Evolutionary conservation across 139 green algal species (phyloP).

Genomic region (Chlamydomonas sp.): DNA sequence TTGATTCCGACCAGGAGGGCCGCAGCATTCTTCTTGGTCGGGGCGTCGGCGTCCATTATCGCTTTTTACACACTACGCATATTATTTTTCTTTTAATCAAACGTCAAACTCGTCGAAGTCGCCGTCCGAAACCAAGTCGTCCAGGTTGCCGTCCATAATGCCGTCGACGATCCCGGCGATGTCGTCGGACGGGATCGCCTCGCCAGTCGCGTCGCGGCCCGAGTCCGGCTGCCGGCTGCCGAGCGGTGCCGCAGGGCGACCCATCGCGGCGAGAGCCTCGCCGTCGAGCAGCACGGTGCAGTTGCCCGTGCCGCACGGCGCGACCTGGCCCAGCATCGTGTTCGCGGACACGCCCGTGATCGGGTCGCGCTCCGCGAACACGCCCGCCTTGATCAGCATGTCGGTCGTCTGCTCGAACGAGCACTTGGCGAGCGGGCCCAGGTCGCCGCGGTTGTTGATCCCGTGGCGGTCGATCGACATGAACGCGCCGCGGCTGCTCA

Average conservation of each 20-base stretch:
- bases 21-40: too few relatives aligned
- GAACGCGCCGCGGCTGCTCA: conserved; percentile 54
- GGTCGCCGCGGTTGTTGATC: conserved; percentile 77
- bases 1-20: too few relatives aligned
- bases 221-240: not conserved
- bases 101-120: too few relatives aligned
- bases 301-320: conserved; percentile 62
- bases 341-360: conserved; percentile 76
- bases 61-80: too few relatives aligned
- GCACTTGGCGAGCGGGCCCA: conserved; percentile 69
- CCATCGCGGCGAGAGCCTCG: conserved; percentile 11
- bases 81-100: too few relatives aligned
- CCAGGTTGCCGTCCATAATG: not conserved
- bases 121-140: not conserved
- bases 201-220: too few relatives aligned
- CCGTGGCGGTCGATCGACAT: conserved; percentile 87
- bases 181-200: not conserved
- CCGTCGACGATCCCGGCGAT: not conserved
- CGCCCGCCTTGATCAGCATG: conserved; percentile 74
- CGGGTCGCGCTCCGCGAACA: conserved; percentile 67
- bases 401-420: conserved; percentile 89
- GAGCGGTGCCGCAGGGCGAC: not conserved
- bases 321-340: conserved; percentile 83
- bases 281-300: conserved; percentile 76
- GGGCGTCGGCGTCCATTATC: too few relatives aligned